Evolutionary conservation across 805 yeast species (phyloP).

Genomic region (Lipomyces sp.): DNA sequence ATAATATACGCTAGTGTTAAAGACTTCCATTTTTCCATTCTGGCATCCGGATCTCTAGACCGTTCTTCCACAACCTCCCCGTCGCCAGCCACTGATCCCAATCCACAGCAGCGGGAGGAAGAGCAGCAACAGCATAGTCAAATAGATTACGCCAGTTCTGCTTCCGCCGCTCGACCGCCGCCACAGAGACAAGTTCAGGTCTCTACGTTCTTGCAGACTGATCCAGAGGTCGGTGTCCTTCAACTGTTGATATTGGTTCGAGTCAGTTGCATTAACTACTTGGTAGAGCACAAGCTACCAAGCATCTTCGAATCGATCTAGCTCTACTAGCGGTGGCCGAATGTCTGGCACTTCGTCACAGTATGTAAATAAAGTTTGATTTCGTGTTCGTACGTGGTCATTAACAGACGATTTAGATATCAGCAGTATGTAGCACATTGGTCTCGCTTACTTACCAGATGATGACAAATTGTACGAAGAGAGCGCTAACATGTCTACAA

Average conservation of each 20-base stretch:
- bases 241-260: not conserved
- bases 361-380: constrained; percentile 1
- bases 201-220: constrained; percentile 9
- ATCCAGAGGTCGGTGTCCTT: not conserved
- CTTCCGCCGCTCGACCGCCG: not conserved
- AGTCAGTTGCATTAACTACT: not conserved
- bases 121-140: constrained; percentile 8
- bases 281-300: not conserved
- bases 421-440: constrained; percentile 8
- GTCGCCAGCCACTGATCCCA: not conserved
- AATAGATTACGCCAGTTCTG: not conserved
- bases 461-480: not conserved
- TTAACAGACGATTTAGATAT: constrained; percentile 10
- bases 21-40: not conserved
- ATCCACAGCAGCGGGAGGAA: not conserved
- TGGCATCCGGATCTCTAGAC: constrained; percentile 12
- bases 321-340: constrained; percentile 8
- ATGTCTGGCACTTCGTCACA: constrained; percentile 24
- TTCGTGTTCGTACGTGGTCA: too few relatives aligned
- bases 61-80: not conserved
- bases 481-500: constrained; percentile 15
- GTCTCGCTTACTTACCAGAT: too few relatives aligned
- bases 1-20: not conserved
- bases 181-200: constrained; percentile 8
- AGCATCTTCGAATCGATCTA: not conserved